Conservation (phyloP, 148 eudicot species). For the Beta vulgaris region DNA sequence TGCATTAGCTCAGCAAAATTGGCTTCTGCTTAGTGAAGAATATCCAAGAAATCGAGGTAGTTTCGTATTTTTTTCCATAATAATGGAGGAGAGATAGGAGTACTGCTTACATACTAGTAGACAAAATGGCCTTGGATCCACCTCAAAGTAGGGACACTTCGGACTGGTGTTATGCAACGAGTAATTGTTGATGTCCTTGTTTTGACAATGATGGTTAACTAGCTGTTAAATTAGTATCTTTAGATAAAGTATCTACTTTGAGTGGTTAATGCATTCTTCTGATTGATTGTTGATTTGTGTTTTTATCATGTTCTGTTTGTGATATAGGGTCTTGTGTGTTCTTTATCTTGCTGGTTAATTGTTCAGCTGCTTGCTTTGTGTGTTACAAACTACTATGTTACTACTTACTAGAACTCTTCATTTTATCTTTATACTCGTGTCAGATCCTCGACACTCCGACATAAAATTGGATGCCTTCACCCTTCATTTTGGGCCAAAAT, state of each 20-base stretch:
- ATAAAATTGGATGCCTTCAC: too few species aligned
- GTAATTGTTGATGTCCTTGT: background rate
- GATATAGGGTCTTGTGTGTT: background rate
- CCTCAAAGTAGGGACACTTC: background rate
- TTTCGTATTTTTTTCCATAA: too few species aligned
- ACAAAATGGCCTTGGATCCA: background rate
- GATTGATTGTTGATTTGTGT: background rate
- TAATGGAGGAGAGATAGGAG: background rate
- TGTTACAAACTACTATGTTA: too few species aligned
- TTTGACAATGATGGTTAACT: background rate
- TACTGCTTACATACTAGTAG: background rate
- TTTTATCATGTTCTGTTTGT: background rate
- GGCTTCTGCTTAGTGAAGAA: slow-evolving; percentile 5
- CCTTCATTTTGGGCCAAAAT: too few species aligned
- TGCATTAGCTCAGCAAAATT: background rate
- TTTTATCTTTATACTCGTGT: too few species aligned
- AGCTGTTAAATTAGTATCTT: background rate
- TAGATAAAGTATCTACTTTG: background rate
- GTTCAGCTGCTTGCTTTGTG: background rate
- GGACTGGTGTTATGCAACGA: background rate
- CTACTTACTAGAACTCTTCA: too few species aligned
- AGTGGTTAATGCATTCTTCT: background rate
- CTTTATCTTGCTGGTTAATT: background rate
- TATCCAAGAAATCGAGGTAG: background rate
- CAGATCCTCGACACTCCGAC: too few species aligned